Conservation (phyloP, 2,329 filamentous ascomycete genomes). For the Xylaria sp. region DNA sequence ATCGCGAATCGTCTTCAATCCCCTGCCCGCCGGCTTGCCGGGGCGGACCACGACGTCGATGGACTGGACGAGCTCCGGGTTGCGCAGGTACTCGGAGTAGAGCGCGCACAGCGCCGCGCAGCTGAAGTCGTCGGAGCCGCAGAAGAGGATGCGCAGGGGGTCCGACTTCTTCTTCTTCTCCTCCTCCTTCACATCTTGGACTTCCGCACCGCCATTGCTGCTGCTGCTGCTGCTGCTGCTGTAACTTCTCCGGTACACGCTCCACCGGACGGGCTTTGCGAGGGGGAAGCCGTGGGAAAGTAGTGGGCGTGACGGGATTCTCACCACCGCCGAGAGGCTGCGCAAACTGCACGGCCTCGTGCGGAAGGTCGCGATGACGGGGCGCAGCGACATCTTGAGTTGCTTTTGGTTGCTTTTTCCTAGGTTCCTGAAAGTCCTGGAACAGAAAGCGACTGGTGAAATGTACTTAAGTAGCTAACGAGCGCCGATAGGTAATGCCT, state of each 20-base stretch:
- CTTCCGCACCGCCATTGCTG: background rate
- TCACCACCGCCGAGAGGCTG: background rate
- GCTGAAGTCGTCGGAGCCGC: constrained; percentile 91
- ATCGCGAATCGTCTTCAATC: constrained; percentile 67
- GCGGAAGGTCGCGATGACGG: constrained; percentile 1
- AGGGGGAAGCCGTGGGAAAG: background rate
- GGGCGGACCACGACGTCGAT: constrained; percentile 86
- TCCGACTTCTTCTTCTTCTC: constrained; percentile 41
- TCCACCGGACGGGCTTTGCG: background rate
- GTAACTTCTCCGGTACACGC: constrained; percentile 4
- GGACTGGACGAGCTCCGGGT: constrained; percentile 64
- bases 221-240: background rate
- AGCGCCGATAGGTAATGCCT: background rate
- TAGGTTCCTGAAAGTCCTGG: no score
- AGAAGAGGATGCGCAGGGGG: constrained; percentile 86
- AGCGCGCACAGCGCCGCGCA: constrained; percentile 74
- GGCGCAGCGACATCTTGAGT: constrained; percentile 12
- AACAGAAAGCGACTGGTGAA: no score
- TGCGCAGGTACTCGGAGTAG: constrained; percentile 57
- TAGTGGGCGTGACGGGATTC: background rate
- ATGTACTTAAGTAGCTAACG: no score
- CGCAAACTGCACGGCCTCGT: constrained; percentile 1
- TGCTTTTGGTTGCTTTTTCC: background rate
- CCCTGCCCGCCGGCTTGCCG: constrained; percentile 76
- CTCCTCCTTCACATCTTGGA: background rate